Percentiles rank a stretch among this genome's conserved stretches.
These are phyloP conservation scores for Grammothele lineata DNA, from an alignment of 768 basidiomycete species.

Conservation along the genomic window DNA sequence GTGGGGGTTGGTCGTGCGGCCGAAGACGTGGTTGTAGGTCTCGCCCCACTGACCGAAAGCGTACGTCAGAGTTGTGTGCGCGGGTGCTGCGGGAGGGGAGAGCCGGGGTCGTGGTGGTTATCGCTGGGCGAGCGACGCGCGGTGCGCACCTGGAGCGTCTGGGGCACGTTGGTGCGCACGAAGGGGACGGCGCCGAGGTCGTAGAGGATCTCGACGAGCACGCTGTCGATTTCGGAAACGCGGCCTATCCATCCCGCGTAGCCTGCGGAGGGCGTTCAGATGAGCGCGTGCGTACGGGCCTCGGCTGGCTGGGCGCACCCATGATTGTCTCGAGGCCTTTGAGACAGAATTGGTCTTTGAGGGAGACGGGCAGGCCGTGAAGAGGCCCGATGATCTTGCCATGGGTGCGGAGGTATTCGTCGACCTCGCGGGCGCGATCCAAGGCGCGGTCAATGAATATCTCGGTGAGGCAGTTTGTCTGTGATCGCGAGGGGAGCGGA, in stretches of 20 bases:
- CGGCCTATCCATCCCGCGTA: constrained; percentile 54
- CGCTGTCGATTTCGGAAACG: constrained; percentile 41
- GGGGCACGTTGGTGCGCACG: constrained; percentile 52
- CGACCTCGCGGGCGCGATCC: constrained; percentile 37
- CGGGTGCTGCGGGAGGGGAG: too few species aligned
- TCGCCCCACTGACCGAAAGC: constrained; percentile 75
- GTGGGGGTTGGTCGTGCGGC: constrained; percentile 71
- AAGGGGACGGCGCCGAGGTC: constrained; percentile 57
- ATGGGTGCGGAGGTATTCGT: constrained; percentile 33
- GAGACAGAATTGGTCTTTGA: constrained; percentile 51
- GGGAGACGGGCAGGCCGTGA: constrained; percentile 42
- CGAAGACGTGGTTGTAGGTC: constrained; percentile 75
- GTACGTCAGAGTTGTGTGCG: too few species aligned
- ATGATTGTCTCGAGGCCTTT: constrained; percentile 59
- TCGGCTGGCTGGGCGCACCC: constrained; percentile 34
- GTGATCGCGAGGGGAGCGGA: too few species aligned
- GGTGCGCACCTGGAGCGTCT: constrained; percentile 44
- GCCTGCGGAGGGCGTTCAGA: constrained; percentile 25
- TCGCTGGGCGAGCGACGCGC: not conserved
- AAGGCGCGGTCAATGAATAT: constrained; percentile 44
- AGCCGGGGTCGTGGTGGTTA: too few species aligned
- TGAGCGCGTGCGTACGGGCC: too few species aligned
- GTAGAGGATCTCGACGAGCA: constrained; percentile 48
- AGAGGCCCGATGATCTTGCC: constrained; percentile 42
- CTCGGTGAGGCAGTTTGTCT: constrained; percentile 50